Percentiles rank a stretch among this genome's conserved stretches.
Evolutionary conservation across 108 stramenopile species (phyloP).

Genomic region (Asterionellopsis glacialis): DNA sequence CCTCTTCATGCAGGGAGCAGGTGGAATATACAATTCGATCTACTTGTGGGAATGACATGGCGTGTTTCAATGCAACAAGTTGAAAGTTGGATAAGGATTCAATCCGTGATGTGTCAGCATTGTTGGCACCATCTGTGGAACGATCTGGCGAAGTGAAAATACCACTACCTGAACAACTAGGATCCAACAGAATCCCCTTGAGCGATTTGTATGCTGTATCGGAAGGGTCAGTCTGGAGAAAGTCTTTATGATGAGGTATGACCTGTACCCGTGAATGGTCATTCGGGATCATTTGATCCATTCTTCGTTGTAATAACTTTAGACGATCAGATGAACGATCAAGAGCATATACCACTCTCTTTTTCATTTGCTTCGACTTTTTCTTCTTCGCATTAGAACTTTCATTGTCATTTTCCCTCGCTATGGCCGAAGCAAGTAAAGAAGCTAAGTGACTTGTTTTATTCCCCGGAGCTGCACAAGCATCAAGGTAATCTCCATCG

Average conservation of each 20-base stretch:
- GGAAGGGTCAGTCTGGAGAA: conserved; percentile 62
- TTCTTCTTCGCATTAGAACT: neutral
- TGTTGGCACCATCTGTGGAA: conserved; percentile 25
- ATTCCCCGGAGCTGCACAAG: conserved; percentile 99
- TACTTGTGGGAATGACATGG: conserved; percentile 82
- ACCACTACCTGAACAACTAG: conserved; percentile 97
- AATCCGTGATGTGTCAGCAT: conserved; percentile 41
- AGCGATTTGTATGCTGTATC: conserved; percentile 59
- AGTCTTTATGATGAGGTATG: conserved; percentile 65
- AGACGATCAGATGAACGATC: conserved; percentile 82
- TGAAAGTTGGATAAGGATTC: conserved; percentile 87
- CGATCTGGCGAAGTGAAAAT: conserved; percentile 81
- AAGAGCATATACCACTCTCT: conserved; percentile 71
- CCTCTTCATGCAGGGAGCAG: conserved; percentile 91
- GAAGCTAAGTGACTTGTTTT: conserved; percentile 98
- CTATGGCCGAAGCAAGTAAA: conserved; percentile 29
- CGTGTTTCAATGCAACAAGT: conserved; percentile 80
- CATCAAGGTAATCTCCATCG: conserved; percentile 81
- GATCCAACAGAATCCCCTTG: conserved; percentile 90
- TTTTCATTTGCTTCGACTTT: conserved; percentile 16
- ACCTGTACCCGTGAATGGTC: conserved; percentile 11
- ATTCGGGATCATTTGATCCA: conserved; percentile 37
- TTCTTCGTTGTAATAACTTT: conserved; percentile 62
- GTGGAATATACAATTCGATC: conserved; percentile 96
- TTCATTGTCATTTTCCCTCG: neutral